These are phyloP conservation scores for Stachybotrys chlorohalonatus DNA, from an alignment of 2,329 filamentous ascomycete genomes.

Conservation along the genomic window DNA sequence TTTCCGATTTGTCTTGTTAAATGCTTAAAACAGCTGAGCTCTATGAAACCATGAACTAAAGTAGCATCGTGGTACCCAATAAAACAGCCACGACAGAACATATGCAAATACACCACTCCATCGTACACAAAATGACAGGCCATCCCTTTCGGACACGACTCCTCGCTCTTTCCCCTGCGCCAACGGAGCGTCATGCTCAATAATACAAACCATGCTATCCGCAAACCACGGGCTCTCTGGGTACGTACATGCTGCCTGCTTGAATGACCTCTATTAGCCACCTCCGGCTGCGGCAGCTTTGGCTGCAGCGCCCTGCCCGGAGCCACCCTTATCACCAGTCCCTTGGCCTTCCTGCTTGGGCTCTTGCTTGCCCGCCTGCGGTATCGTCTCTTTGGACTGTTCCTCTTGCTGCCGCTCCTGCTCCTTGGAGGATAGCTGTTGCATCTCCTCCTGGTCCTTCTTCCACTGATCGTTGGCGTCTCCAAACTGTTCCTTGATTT, in stretches of 20 bases:
- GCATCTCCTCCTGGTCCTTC: slow-evolving; percentile 75
- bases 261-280: background rate
- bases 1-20: background rate
- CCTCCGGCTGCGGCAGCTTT: slow-evolving; percentile 4
- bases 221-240: background rate
- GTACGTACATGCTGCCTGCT: background rate
- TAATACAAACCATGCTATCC: background rate
- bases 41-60: background rate
- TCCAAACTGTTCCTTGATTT: slow-evolving; percentile 69
- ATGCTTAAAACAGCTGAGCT: background rate
- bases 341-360: slow-evolving; percentile 5
- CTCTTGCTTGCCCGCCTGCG: slow-evolving; percentile 25
- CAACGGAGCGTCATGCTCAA: background rate
- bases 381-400: slow-evolving; percentile 35
- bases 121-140: background rate
- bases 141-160: background rate
- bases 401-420: slow-evolving; percentile 23
- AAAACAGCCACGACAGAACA: background rate
- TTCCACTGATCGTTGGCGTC: slow-evolving; percentile 77
- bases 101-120: background rate
- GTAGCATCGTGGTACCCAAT: background rate
- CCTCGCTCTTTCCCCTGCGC: background rate
- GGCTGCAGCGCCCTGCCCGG: slow-evolving; percentile 2
- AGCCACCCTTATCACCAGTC: slow-evolving; percentile 3
- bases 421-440: slow-evolving; percentile 38